Base-by-base conservation (phyloP, 2,329 filamentous ascomycete species). In the Fusarium sp. region DNA sequence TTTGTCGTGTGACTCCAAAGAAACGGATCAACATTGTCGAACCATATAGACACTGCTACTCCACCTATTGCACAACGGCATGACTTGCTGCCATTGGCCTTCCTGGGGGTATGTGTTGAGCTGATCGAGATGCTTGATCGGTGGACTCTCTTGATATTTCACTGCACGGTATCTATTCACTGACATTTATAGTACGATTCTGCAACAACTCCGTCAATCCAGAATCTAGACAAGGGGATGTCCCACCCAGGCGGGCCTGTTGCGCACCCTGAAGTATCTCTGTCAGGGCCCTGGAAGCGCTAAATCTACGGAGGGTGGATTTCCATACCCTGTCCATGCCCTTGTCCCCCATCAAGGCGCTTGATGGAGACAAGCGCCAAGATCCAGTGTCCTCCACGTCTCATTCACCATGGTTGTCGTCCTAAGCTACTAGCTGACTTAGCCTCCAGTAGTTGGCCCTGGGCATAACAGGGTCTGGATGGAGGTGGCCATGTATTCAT, bases 1-100 rank as follows among this genome's bases (percentile, higher is more conserved):
- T 57, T 68, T 72, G 73, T 75, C 73, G 73, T 73, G 71, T 73
- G 73, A 75, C 70, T 72, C 63, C 52, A 31, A 39, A 54, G 61
- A 64, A 69, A 49, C 28, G 44, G 71, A 72, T 70, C 67, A 73
- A 73, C 73, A 65, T 73, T 69, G 64, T 74, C 73, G 73, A 69
- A 74, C 71, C 73, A 75, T 67, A 58, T 61, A 39, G 59, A 52
- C 57, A 48, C 46, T 48, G 41, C 39, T 54, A 59, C 67, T 67
- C 71, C 73, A 75, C 73, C 54, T 50, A 42, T 45, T 50, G 49
- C 60, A 65, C 70, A 49, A 59, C 42, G 28, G 28, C 62, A 64
- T 23, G 31, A 37, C 44, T 49, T 34, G 28, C 23, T 39, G 34
- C 23, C n/a, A 42, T 46, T 46, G 58, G 58, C 28, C 21, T 19